Evolutionary conservation across 148 eudicot species (phyloP).

Genomic region (Polygonum aviculare): DNA sequence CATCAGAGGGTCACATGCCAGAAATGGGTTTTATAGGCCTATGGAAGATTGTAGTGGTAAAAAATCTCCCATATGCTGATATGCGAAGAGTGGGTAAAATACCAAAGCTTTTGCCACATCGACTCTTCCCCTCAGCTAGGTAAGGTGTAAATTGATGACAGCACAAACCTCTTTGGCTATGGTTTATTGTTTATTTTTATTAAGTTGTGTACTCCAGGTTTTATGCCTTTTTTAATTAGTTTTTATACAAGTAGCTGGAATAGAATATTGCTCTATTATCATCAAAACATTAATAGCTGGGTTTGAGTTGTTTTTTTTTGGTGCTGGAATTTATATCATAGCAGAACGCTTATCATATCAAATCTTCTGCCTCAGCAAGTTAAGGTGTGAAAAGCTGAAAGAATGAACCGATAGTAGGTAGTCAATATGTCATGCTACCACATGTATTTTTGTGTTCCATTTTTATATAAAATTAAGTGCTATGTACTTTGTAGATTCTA

Average conservation of each 20-base stretch:
- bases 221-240: not conserved
- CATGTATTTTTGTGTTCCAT: not conserved
- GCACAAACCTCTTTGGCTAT: not conserved
- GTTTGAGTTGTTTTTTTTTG: not conserved
- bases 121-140: slow-evolving; percentile 92
- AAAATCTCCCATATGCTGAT: slow-evolving; percentile 79
- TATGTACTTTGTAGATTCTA: not conserved
- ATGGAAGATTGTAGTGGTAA: slow-evolving; percentile 93
- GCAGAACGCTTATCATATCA: not conserved
- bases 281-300: not conserved
- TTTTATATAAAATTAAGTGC: not conserved
- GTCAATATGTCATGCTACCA: not conserved
- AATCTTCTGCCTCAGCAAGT: not conserved
- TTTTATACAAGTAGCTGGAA: not conserved
- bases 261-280: not conserved
- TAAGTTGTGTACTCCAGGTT: not conserved
- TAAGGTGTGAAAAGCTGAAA: slow-evolving; percentile 3
- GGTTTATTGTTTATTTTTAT: not conserved
- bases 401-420: not conserved
- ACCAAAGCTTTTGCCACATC: slow-evolving; percentile 88
- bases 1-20: slow-evolving; percentile 80
- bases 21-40: slow-evolving; percentile 92
- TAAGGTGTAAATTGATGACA: slow-evolving; percentile 20
- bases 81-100: slow-evolving; percentile 98
- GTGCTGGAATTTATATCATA: not conserved